Base-by-base conservation (phyloP, 148 eudicot species). In the Persicaria tinctoria region DNA sequence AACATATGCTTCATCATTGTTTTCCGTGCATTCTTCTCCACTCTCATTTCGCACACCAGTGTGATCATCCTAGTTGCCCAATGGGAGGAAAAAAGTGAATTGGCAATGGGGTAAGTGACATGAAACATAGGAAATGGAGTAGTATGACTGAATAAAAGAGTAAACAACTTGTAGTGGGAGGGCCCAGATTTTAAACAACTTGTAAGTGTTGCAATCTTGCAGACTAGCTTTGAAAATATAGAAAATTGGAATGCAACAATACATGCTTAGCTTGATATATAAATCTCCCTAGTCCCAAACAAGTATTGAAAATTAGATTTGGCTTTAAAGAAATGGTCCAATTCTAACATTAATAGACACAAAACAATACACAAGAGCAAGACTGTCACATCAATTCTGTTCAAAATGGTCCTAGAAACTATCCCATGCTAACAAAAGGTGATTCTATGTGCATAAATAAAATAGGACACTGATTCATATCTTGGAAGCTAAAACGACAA, bases 1-100 rank as follows among this genome's bases (percentile, higher is more conserved):
- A 73, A 92, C 96, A 82, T 89, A 95, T 78, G 93, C 94, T 86
- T 82, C 92, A 78, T 87, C 80, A 63, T 86, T 90, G 75, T 83
- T 87, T 71, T 88, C 93, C 70, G 79, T 69, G 64, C 79, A 77
- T 76, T 86, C 90, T 78, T 94, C 90, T 78, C 88, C 88, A 72
- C 82, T 87, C 76, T 82, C 84, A 82, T 83, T 82, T 79, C 78
- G 89, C 76, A 82, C 87, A 68, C 76, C 85, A 49, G 79, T 81
- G 78, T 80, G 81, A 72, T 82, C 90, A 74, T 73, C 77, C 68
- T 83, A 83, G 68, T 80, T 74, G 74, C 76, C 89, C 93, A 87
- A 80, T 76, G 82, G 73, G 51, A 68, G 46, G 41, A 59, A 10
- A 63, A 69, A 75, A 68, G 60, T 41, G 49, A 76, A 68, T 13